Conservation (phyloP, 495 filamentous ascomycete species). For the Hypoxylon rickii region DNA sequence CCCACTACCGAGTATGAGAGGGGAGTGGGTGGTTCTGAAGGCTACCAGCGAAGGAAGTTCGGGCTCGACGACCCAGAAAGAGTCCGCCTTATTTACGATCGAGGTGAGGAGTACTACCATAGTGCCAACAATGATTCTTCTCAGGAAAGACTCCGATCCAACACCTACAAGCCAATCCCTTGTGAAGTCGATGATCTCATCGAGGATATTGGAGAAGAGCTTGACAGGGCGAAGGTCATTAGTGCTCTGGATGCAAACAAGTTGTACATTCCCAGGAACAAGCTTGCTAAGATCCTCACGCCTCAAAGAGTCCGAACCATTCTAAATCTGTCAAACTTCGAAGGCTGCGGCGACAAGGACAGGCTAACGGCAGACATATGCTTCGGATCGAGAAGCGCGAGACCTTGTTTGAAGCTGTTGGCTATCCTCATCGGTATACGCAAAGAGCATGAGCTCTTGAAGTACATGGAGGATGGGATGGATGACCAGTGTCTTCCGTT, state of each 20-base stretch:
- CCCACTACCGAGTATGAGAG: too few species aligned
- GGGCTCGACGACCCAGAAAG: conserved; percentile 5
- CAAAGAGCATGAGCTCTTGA: neutral
- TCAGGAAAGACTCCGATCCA: neutral
- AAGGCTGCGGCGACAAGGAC: neutral
- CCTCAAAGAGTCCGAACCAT: conserved; percentile 9
- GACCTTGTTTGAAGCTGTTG: conserved; percentile 2
- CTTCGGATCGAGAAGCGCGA: neutral
- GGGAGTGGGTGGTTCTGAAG: too few species aligned
- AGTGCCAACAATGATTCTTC: neutral
- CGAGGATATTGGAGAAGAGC: neutral
- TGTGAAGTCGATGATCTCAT: neutral
- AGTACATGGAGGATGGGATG: conserved; percentile 19
- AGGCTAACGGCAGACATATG: conserved; percentile 2
- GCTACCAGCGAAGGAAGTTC: neutral
- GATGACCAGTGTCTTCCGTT: conserved; percentile 24
- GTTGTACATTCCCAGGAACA: conserved; percentile 5
- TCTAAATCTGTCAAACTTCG: neutral
- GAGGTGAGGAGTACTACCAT: neutral
- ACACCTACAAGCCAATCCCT: neutral
- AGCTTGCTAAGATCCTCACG: conserved; percentile 4
- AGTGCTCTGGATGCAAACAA: conserved; percentile 4
- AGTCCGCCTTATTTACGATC: conserved; percentile 2
- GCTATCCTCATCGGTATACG: conserved; percentile 11
- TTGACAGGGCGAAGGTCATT: neutral